Percentiles rank a stretch among this genome's conserved stretches.
Conservation (phyloP, 768 basidiomycete genomes). For the Mycena epipterygia region DNA sequence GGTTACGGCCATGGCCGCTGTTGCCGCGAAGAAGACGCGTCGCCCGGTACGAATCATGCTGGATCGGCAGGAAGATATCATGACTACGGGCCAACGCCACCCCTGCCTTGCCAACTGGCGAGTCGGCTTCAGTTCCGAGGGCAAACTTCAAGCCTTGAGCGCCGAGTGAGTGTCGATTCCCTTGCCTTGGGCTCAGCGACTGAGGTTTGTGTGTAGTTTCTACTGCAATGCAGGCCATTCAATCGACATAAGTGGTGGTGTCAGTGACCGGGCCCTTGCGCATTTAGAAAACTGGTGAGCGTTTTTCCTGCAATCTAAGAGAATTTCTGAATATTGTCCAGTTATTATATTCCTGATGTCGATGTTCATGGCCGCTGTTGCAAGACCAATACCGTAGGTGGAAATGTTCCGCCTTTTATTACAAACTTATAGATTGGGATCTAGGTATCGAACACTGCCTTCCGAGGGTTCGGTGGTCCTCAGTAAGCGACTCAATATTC, state of each 20-base stretch:
- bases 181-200: neutral
- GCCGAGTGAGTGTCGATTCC: constrained; percentile 25
- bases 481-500: constrained; percentile 15
- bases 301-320: neutral
- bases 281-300: constrained; percentile 37
- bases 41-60: constrained; percentile 36
- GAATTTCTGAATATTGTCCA: neutral
- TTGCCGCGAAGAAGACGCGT: constrained; percentile 37
- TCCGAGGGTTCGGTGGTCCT: constrained; percentile 36
- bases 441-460: constrained; percentile 32
- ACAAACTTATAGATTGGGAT: neutral
- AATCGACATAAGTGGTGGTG: constrained; percentile 37
- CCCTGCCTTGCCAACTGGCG: constrained; percentile 36
- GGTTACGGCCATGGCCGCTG: constrained; percentile 35
- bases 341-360: constrained; percentile 35
- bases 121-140: constrained; percentile 36
- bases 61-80: constrained; percentile 36
- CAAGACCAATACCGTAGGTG: constrained; percentile 36
- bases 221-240: constrained; percentile 37
- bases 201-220: constrained; percentile 15
- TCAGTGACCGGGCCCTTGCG: constrained; percentile 33
- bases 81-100: constrained; percentile 38
- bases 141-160: constrained; percentile 33
- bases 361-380: constrained; percentile 35
- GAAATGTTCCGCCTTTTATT: neutral